Evolutionary conservation across 306 rosid species (phyloP).

Genomic region (barrel medic (Medicago truncatula)): MtrunA17r5.0-ANR NC_053044.1:53550001-53550500

Average conservation of each 20-base stretch:
- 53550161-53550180: no score
- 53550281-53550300: conserved; percentile 77
- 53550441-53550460: no score
- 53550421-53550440: background rate
- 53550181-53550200: no score
- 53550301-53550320: conserved; percentile 77
- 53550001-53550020: conserved; percentile 35
- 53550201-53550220: no score
- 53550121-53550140: no score
- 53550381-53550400: background rate
- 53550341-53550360: background rate
- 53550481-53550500: no score
- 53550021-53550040: conserved; percentile 60
- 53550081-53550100: conserved; percentile 93
- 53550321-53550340: conserved; percentile 37
- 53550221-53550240: no score
- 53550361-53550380: background rate
- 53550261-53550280: background rate
- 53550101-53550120: conserved; percentile 59
- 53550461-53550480: no score
- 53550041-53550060: conserved; percentile 83
- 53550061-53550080: no score
- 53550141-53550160: no score
- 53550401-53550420: background rate
- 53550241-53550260: no score